Percentiles rank a stretch among this genome's conserved stretches.
Conservation (phyloP, 306 rosid genomes). For the Malus fusca region DNA sequence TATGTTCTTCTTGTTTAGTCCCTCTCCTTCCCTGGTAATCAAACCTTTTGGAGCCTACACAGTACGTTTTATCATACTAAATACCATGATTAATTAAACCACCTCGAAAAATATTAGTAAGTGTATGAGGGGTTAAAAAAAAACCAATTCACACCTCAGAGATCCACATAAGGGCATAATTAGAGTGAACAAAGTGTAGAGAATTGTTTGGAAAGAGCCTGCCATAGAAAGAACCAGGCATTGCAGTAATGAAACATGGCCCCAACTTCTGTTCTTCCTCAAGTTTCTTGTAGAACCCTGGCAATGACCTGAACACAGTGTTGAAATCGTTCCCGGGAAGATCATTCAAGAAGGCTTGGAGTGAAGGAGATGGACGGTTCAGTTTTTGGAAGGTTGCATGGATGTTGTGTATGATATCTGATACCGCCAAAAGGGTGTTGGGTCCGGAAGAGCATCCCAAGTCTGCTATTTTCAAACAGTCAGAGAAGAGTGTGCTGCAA, state of each 20-base stretch:
- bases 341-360: slow-evolving; percentile 39
- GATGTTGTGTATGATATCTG: slow-evolving; percentile 9
- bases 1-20: slow-evolving; percentile 16
- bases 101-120: not conserved
- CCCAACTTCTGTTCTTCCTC: not conserved
- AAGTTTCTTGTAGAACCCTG: slow-evolving; percentile 17
- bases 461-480: slow-evolving; percentile 29
- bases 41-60: slow-evolving; percentile 21
- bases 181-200: slow-evolving; percentile 35
- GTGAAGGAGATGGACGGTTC: not conserved
- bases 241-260: slow-evolving; percentile 28
- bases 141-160: slow-evolving; percentile 21
- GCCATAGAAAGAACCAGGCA: slow-evolving; percentile 44
- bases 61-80: not conserved
- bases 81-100: not conserved
- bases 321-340: slow-evolving; percentile 48
- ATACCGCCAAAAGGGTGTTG: slow-evolving; percentile 13
- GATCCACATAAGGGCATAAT: slow-evolving; percentile 32
- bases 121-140: not conserved
- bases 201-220: slow-evolving; percentile 38
- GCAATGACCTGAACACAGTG: slow-evolving; percentile 17
- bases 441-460: slow-evolving; percentile 37
- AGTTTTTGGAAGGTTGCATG: not conserved
- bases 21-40: not conserved
- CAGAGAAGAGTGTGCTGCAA: not conserved